Evolutionary conservation across 495 filamentous ascomycete genomes (phyloP).

Genomic region (Aspergillus steynii): DNA sequence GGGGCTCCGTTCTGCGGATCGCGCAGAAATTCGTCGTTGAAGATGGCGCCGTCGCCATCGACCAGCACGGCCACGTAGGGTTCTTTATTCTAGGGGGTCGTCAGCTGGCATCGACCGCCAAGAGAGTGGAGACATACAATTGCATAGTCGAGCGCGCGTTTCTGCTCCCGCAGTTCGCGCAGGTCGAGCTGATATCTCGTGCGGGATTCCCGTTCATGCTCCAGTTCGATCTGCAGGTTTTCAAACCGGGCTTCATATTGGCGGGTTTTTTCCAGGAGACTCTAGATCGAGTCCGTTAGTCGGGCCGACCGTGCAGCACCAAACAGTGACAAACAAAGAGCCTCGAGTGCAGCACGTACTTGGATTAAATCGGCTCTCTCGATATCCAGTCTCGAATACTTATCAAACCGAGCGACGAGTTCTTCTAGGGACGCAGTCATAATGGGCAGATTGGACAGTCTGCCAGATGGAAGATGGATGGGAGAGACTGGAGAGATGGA

Average conservation of each 20-base stretch:
- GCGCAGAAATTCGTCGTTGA: background rate
- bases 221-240: background rate
- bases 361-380: background rate
- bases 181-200: background rate
- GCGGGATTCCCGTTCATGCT: background rate
- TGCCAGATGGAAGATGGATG: background rate
- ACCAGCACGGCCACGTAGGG: background rate
- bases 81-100: background rate
- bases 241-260: background rate
- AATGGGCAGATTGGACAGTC: background rate
- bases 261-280: background rate
- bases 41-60: background rate
- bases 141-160: background rate
- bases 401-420: background rate
- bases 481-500: background rate
- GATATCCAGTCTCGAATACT: background rate
- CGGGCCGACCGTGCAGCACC: no score
- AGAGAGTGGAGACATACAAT: background rate
- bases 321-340: background rate
- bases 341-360: background rate
- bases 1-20: background rate
- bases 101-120: background rate
- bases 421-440: background rate
- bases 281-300: background rate
- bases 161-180: background rate